Evolutionary conservation across 1,284 basidiomycete genomes (phyloP).

Genomic region (Rhodotorula mucilaginosa): DNA sequence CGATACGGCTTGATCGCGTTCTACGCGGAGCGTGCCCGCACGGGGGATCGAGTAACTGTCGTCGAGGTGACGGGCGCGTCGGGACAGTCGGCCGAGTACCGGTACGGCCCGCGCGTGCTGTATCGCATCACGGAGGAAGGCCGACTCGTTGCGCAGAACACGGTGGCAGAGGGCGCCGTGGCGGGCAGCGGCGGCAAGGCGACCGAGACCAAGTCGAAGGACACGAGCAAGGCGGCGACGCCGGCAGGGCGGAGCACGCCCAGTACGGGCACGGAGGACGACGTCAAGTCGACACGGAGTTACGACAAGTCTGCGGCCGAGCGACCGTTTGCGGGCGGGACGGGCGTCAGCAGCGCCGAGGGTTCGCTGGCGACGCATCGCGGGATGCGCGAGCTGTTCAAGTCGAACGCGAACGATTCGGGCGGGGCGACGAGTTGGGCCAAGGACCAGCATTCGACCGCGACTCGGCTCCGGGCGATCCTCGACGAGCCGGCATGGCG

Average conservation of each 20-base stretch:
- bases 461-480: slow-evolving; percentile 85
- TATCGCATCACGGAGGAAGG: slow-evolving; percentile 94
- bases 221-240: neutral
- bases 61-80: slow-evolving; percentile 34
- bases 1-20: slow-evolving; percentile 85
- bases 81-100: slow-evolving; percentile 69
- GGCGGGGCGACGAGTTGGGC: slow-evolving; percentile 45
- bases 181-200: slow-evolving; percentile 49
- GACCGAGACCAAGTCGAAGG: slow-evolving; percentile 51
- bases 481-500: slow-evolving; percentile 89
- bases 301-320: slow-evolving; percentile 10
- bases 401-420: slow-evolving; percentile 27
- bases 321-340: slow-evolving; percentile 17
- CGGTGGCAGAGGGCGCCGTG: slow-evolving; percentile 35
- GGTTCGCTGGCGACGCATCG: slow-evolving; percentile 19
- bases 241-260: slow-evolving; percentile 29
- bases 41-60: slow-evolving; percentile 55
- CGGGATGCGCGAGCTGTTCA: slow-evolving; percentile 40
- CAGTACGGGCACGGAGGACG: slow-evolving; percentile 46
- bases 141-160: slow-evolving; percentile 62
- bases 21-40: slow-evolving; percentile 57
- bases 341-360: slow-evolving; percentile 31
- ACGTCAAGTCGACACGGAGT: slow-evolving; percentile 17
- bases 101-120: slow-evolving; percentile 88
- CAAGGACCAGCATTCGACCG: slow-evolving; percentile 68